Base-by-base conservation (phyloP, 2,329 filamentous ascomycete species). In the Colletotrichum sp. region DNA sequence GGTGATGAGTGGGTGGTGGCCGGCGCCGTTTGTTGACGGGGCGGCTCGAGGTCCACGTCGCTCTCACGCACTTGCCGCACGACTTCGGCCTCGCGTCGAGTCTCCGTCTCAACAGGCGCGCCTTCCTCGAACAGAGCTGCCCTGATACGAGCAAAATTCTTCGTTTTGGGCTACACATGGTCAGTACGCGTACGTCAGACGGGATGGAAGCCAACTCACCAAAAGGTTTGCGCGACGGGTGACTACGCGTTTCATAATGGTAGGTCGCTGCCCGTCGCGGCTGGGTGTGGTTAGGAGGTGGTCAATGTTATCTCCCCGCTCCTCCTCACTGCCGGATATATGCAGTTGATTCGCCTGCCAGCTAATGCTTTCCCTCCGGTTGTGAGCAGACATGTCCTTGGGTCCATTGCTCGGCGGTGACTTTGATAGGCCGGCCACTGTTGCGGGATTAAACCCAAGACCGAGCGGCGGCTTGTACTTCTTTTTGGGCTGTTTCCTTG, bases 11-110 rank as follows among this genome's bases (percentile, higher is more conserved):
- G 89, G 3, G 92, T 89, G 4, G 92, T 93, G 26, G 87, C 87
- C 1, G 86, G 79, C 80, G 90, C 87, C 16, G 90, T 87, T 74
- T 89, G 81, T 71, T 87, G 81, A 79, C 83, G 83, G 21, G 70
- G 59, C 74, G 83, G 87, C 72, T 91, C 90, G 16, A 92, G 86
- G 65, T 92, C 92, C 78, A 93, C 90, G 81, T 98, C 96, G 80
- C 94, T 96, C 84, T 99, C 97, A 57, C 96, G 94, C 32, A 99
- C 96, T 85, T 98, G 97, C 67, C 95, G 95, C 78, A 99, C 95
- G 7, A 99, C 97, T 85, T 99, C 96, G 49, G 96, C 96, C 87
- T 99, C 97, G 52, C 96, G 94, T 69, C 95, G 93, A 73, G 95
- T 93, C 84, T 99, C 97, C 57, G 94, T 94, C 80, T 99, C 97